Percentiles rank a stretch among this genome's conserved stretches.
Evolutionary conservation across 1,284 basidiomycete species (phyloP).

Genomic region (Athelia sp.): DNA sequence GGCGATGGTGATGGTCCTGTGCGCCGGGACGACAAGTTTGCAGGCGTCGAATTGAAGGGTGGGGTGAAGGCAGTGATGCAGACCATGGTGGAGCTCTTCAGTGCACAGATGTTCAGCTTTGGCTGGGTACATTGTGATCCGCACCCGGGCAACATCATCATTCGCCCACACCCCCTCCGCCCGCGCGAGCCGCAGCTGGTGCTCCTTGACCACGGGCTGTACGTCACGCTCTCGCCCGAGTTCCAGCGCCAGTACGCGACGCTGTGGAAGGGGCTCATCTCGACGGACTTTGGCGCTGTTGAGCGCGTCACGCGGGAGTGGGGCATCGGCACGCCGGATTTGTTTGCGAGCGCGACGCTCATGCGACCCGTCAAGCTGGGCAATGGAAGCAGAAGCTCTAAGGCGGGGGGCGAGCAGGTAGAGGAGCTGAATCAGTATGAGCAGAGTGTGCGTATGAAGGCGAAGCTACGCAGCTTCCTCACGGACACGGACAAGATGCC

Average conservation of each 20-base stretch:
- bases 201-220: constrained; percentile 86
- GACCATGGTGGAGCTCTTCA: constrained; percentile 79
- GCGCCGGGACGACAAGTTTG: constrained; percentile 10
- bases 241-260: constrained; percentile 73
- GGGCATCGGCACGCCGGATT: constrained; percentile 78
- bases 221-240: constrained; percentile 59
- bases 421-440: constrained; percentile 50
- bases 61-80: constrained; percentile 68
- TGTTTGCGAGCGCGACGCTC: constrained; percentile 72
- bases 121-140: constrained; percentile 84
- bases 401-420: constrained; percentile 25
- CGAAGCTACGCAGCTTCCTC: constrained; percentile 55
- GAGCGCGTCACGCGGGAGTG: constrained; percentile 62
- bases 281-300: constrained; percentile 61
- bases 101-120: constrained; percentile 84
- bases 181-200: constrained; percentile 72
- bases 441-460: constrained; percentile 59
- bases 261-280: constrained; percentile 77
- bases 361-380: constrained; percentile 47
- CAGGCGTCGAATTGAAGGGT: constrained; percentile 45
- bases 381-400: constrained; percentile 17
- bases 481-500: constrained; percentile 64
- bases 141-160: constrained; percentile 83
- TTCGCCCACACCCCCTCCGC: constrained; percentile 65
- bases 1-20: constrained; percentile 11